A percentile compares a stretch with the other conserved stretches of the same genome.
Evolutionary conservation across 2,329 filamentous ascomycete genomes (phyloP).

Genomic region (Talaromyces islandicus): DNA sequence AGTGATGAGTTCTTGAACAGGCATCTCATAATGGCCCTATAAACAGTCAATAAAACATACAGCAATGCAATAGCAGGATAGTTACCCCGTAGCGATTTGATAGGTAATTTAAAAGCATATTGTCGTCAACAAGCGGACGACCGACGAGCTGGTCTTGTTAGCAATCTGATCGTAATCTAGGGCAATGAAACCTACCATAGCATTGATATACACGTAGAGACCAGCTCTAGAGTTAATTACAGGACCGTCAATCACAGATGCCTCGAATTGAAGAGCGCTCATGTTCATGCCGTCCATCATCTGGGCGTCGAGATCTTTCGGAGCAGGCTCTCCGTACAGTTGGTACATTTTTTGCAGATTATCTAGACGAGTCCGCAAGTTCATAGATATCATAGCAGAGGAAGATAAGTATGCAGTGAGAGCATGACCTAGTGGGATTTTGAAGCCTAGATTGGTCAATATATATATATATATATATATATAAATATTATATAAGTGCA

Average conservation of each 20-base stretch:
- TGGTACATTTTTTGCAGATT: slow-evolving; percentile 36
- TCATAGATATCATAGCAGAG: slow-evolving; percentile 34
- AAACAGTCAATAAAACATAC: slow-evolving; percentile 4
- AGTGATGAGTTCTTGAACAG: slow-evolving; percentile 75
- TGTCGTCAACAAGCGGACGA: slow-evolving; percentile 77
- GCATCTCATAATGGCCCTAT: slow-evolving; percentile 68
- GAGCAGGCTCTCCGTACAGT: slow-evolving; percentile 35
- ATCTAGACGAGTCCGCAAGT: slow-evolving; percentile 34
- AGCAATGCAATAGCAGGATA: neutral
- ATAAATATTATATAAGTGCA: no score
- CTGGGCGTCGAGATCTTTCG: slow-evolving; percentile 38
- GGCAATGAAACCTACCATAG: slow-evolving; percentile 50
- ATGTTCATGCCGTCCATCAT: slow-evolving; percentile 38
- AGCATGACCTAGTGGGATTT: slow-evolving; percentile 31
- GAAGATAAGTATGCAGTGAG: slow-evolving; percentile 35
- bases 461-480: neutral
- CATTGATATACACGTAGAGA: slow-evolving; percentile 78
- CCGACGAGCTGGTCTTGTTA: slow-evolving; percentile 59
- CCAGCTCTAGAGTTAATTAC: slow-evolving; percentile 71
- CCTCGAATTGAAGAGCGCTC: slow-evolving; percentile 47
- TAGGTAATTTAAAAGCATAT: slow-evolving; percentile 69
- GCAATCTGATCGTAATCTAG: neutral
- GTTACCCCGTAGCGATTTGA: slow-evolving; percentile 75
- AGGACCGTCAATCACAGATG: slow-evolving; percentile 59
- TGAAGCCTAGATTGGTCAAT: slow-evolving; percentile 24